phyloP scores from a whole-genome alignment of 2,329 filamentous ascomycete genomes.

The Rhinocladiella mackenziei region DNA sequence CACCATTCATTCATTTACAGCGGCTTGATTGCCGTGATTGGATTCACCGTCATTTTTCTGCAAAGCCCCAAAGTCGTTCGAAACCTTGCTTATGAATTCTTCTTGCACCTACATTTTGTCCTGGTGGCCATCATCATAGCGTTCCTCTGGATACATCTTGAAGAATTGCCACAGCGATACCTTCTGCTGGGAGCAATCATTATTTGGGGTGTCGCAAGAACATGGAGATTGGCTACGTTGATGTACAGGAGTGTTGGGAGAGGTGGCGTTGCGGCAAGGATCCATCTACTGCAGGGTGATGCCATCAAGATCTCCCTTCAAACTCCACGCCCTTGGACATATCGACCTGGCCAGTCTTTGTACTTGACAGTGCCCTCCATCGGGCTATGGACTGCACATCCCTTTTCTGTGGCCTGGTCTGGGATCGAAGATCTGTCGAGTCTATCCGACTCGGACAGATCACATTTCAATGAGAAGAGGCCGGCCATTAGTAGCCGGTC shows the following conservation, averaged over 20 bases:
- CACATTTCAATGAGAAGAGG: constrained; percentile 23
- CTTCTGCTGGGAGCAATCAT: constrained; percentile 70
- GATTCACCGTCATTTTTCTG: constrained; percentile 64
- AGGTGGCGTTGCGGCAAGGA: constrained; percentile 60
- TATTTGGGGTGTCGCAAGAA: constrained; percentile 73
- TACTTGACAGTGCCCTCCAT: constrained; percentile 68
- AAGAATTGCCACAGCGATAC: constrained; percentile 63
- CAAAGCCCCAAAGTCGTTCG: constrained; percentile 73
- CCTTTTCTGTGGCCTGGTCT: constrained; percentile 74
- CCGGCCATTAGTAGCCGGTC: constrained; percentile 42
- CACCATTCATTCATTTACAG: constrained; percentile 35
- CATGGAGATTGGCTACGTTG: constrained; percentile 59
- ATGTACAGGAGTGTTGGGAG: constrained; percentile 60
- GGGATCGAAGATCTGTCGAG: constrained; percentile 50
- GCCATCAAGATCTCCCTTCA: constrained; percentile 66
- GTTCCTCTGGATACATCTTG: constrained; percentile 74
- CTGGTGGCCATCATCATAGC: constrained; percentile 65
- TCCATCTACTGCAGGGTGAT: constrained; percentile 67
- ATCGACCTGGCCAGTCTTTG: constrained; percentile 68
- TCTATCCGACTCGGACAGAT: constrained; percentile 13
- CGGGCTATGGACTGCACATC: constrained; percentile 68
- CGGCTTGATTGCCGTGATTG: constrained; percentile 47
- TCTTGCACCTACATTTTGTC: constrained; percentile 79
- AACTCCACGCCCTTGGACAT: constrained; percentile 61
- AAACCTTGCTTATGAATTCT: constrained; percentile 96